A percentile compares a stretch with the other conserved stretches of the same genome.
These are phyloP conservation scores for Ramaria sp. DNA, from an alignment of 768 basidiomycete genomes.

Conservation along the genomic window DNA sequence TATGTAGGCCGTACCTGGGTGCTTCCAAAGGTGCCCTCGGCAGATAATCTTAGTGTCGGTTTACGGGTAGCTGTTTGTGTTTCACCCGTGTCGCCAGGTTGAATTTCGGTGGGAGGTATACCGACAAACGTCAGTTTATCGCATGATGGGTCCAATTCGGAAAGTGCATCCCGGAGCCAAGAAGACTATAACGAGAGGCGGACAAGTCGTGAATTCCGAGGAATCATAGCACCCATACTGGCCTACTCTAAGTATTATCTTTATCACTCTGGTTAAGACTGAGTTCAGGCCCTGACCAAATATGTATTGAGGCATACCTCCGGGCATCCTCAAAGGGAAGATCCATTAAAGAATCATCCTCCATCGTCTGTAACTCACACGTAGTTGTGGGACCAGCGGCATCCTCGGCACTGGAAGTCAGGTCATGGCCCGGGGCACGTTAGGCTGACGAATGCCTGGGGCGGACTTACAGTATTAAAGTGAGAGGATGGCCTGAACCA, in stretches of 20 bases:
- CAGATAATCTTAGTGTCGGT: constrained; percentile 72
- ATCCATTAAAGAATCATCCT: constrained; percentile 72
- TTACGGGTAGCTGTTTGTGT: constrained; percentile 22
- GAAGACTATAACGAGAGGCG: constrained; percentile 43
- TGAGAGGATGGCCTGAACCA: constrained; percentile 70
- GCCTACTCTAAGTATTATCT: constrained; percentile 75
- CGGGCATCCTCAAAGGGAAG: constrained; percentile 64
- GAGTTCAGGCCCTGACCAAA: not conserved
- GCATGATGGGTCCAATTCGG: constrained; percentile 83
- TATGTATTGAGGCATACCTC: constrained; percentile 31
- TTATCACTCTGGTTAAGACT: constrained; percentile 41
- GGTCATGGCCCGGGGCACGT: not conserved
- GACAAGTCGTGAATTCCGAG: not conserved
- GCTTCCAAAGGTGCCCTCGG: constrained; percentile 72
- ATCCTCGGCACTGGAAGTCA: constrained; percentile 54
- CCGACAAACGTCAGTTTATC: constrained; percentile 78
- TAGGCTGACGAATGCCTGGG: not conserved
- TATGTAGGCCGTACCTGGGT: constrained; percentile 51
- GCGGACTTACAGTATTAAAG: constrained; percentile 59
- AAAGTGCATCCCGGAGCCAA: constrained; percentile 87
- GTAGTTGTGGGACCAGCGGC: constrained; percentile 74
- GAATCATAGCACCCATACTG: not conserved
- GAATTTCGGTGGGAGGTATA: constrained; percentile 39
- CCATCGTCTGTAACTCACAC: constrained; percentile 79
- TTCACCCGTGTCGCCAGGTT: constrained; percentile 16